A percentile compares a stretch with the other conserved stretches of the same genome.
phyloP scores from a whole-genome alignment of 768 basidiomycete genomes.

The Infundibulicybe gibba region DNA sequence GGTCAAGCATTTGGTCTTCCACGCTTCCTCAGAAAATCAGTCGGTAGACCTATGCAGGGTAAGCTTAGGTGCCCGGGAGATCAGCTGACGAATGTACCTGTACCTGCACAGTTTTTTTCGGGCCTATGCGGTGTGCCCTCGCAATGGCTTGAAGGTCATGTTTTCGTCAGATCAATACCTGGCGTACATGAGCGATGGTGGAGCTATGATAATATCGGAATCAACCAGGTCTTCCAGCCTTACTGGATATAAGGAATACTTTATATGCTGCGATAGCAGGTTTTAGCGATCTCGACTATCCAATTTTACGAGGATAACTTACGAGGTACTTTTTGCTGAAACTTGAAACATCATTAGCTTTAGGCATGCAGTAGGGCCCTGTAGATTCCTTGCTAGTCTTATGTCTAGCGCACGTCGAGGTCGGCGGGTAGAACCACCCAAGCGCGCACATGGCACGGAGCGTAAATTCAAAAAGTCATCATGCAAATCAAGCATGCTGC shows the following conservation, averaged over 20 bases:
- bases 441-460: slow-evolving; percentile 53
- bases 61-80: background rate
- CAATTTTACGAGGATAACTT: slow-evolving; percentile 13
- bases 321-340: slow-evolving; percentile 58
- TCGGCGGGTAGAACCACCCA: slow-evolving; percentile 53
- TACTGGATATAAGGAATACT: slow-evolving; percentile 68
- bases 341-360: slow-evolving; percentile 24
- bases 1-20: slow-evolving; percentile 74
- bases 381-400: slow-evolving; percentile 36
- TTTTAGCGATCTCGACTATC: slow-evolving; percentile 2
- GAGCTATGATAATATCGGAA: slow-evolving; percentile 14
- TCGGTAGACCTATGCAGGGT: slow-evolving; percentile 51
- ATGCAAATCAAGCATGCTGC: slow-evolving; percentile 56
- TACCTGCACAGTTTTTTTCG: slow-evolving; percentile 67
- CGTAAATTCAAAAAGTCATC: slow-evolving; percentile 66
- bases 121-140: slow-evolving; percentile 78
- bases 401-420: slow-evolving; percentile 57
- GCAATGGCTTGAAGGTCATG: slow-evolving; percentile 87
- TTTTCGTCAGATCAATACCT: slow-evolving; percentile 80
- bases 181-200: slow-evolving; percentile 22
- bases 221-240: slow-evolving; percentile 66
- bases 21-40: slow-evolving; percentile 68
- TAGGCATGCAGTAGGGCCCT: background rate
- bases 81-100: background rate
- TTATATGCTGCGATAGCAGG: slow-evolving; percentile 41